Evolutionary conservation across 345 rosid species (phyloP).

Genomic region (Eucalyptus regnans): DNA sequence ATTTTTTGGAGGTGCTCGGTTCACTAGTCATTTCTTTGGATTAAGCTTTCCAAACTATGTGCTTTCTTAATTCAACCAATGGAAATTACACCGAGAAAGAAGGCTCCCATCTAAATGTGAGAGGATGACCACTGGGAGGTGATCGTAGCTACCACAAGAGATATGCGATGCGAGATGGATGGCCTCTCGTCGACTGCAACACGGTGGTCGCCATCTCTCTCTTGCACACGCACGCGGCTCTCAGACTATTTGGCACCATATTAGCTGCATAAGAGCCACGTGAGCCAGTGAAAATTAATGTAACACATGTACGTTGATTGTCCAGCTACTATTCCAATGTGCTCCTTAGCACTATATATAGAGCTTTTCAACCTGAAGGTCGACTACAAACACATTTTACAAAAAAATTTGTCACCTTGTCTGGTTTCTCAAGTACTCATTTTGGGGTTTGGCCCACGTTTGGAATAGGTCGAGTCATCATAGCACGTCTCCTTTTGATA

Average conservation of each 20-base stretch:
- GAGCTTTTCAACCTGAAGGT: neutral
- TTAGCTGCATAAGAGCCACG: too few species aligned
- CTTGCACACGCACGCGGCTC: neutral
- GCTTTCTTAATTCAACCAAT: neutral
- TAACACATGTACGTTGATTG: too few species aligned
- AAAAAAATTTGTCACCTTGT: neutral
- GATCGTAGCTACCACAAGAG: neutral
- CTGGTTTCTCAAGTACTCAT: neutral
- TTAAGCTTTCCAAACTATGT: neutral
- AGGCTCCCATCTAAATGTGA: too few species aligned
- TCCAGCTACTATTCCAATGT: too few species aligned
- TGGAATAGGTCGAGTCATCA: neutral
- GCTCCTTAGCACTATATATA: neutral
- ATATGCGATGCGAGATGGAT: neutral
- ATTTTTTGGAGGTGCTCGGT: neutral
- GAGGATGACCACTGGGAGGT: neutral
- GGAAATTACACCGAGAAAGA: neutral
- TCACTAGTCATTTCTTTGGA: neutral
- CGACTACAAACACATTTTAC: neutral
- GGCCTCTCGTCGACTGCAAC: neutral
- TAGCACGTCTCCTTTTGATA: neutral
- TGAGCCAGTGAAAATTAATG: too few species aligned
- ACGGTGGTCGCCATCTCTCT: neutral
- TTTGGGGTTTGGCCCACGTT: neutral
- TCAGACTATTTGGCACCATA: too few species aligned